Evolutionary conservation across 345 rosid genomes (phyloP).

Genomic region (Aquilaria sinensis): DNA sequence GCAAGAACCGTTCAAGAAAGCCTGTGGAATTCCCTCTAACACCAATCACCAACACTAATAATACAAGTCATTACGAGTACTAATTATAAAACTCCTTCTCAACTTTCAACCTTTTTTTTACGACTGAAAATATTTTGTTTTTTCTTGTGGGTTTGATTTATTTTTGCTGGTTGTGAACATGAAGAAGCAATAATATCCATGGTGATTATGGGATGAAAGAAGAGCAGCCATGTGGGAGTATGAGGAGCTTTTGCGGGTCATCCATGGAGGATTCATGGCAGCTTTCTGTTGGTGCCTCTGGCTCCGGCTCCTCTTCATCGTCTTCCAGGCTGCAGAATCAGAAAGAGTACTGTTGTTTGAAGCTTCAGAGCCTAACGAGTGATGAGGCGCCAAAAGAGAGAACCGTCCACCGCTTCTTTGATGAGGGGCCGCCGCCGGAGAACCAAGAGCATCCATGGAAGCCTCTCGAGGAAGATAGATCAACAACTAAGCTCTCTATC

Average conservation of each 20-base stretch:
- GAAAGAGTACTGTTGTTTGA: slow-evolving; percentile 43
- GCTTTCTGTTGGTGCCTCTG: slow-evolving; percentile 35
- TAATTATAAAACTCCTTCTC: too few relatives aligned
- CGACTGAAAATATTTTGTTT: too few relatives aligned
- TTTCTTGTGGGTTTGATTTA: too few relatives aligned
- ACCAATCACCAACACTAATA: background rate
- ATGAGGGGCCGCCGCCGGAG: slow-evolving; percentile 59
- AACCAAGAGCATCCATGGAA: slow-evolving; percentile 46
- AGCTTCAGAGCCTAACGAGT: slow-evolving; percentile 34
- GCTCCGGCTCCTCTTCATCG: slow-evolving; percentile 42
- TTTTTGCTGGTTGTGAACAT: slow-evolving; percentile 1
- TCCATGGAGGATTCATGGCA: slow-evolving; percentile 71
- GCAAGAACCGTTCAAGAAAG: slow-evolving; percentile 97
- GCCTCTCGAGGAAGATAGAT: slow-evolving; percentile 50
- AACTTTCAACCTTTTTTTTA: too few relatives aligned
- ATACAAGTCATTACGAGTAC: too few relatives aligned
- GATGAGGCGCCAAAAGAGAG: slow-evolving; percentile 32
- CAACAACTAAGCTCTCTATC: slow-evolving; percentile 56
- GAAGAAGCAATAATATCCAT: slow-evolving; percentile 35
- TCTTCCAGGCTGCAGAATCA: slow-evolving; percentile 29
- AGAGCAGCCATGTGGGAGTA: slow-evolving; percentile 45
- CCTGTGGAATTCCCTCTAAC: slow-evolving; percentile 55
- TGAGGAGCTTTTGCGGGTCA: slow-evolving; percentile 46
- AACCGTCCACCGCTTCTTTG: slow-evolving; percentile 80
- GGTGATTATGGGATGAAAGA: slow-evolving; percentile 41